Evolutionary conservation across 1,139 yeast species (phyloP), one percentile per base, ranked within the genome.

Genomic region (Taiozyma onychis): DNA sequence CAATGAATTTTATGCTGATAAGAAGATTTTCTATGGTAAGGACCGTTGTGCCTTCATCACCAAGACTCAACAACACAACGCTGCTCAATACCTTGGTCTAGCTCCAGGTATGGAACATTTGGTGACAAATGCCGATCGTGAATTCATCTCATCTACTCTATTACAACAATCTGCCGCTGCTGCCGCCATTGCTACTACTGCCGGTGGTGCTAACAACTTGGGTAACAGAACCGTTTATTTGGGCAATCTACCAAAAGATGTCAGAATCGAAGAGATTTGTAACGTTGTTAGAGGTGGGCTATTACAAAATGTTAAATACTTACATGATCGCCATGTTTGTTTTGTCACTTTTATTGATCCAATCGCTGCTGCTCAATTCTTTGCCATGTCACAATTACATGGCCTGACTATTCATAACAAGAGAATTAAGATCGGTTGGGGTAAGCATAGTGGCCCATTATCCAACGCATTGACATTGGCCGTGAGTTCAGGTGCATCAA

Each of bases 21-120:
- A 85, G 55, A 86, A 85, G 61, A 82, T 88, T 43, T 85, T 80
- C 61, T 90, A 88, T 65, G 97, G 97, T 53, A 87, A 87, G 68
- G 97, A 91, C 68, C 77, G 96, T 66, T 88, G 96, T 62, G 80
- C 81, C 4, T 78, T 77, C 63, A 88, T 91, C 48, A 89, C 97
- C 39, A 89, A 88, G 67, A 88, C 97, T 30, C 97, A 93, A 69
- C 97, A 90, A 69, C 97, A 91, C 65, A 90, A 91, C 67, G 98
- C 98, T 24, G 97, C 97, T 9, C 96, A 91, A 69, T 91, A 89
- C 66, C 73, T 91, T 54, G 97, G 97, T 2, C 77, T 90, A 58
- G 90, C 91, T 42, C 95, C 96, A 24, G 95, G 95, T 28, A 82
- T 85, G 80, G 96, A 88, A 64, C 90, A 87, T 64, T 74, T 88